Conservation (phyloP, 148 eudicot species). For the Persicaria maculosa region DNA sequence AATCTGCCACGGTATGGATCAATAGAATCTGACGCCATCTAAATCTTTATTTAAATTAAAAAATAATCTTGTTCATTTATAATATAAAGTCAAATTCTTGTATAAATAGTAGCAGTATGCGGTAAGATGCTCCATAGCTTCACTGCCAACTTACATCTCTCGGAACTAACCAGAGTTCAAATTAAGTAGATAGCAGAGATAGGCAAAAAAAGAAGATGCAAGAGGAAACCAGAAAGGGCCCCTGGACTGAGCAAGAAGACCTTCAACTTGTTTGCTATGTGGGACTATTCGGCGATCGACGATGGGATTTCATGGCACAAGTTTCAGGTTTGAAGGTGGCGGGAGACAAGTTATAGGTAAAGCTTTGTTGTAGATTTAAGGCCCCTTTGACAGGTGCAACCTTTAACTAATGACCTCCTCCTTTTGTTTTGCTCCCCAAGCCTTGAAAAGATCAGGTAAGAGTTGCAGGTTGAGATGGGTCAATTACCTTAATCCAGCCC, state of each 20-base stretch:
- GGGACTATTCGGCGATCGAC: conserved; percentile 86
- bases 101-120: conserved; percentile 29
- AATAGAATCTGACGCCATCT: too few relatives aligned
- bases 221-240: conserved; percentile 71
- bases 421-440: conserved; percentile 36
- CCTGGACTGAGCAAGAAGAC: conserved; percentile 97
- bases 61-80: conserved; percentile 7
- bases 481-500: conserved; percentile 85
- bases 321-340: conserved; percentile 99
- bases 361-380: conserved; percentile 44
- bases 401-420: conserved; percentile 21
- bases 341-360: conserved; percentile 87
- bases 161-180: background rate
- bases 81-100: conserved; percentile 11
- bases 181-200: background rate
- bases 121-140: conserved; percentile 13
- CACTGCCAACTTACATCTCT: background rate
- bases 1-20: too few relatives aligned
- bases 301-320: conserved; percentile 99
- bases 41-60: too few relatives aligned
- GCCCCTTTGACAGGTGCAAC: conserved; percentile 17
- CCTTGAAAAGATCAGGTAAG: conserved; percentile 90
- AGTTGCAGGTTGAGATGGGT: conserved; percentile 98
- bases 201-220: conserved; percentile 28
- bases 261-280: conserved; percentile 72